These are phyloP conservation scores for Speleostelium caveatum DNA, from an alignment of 78 protist genomes.

Conservation along the genomic window DNA sequence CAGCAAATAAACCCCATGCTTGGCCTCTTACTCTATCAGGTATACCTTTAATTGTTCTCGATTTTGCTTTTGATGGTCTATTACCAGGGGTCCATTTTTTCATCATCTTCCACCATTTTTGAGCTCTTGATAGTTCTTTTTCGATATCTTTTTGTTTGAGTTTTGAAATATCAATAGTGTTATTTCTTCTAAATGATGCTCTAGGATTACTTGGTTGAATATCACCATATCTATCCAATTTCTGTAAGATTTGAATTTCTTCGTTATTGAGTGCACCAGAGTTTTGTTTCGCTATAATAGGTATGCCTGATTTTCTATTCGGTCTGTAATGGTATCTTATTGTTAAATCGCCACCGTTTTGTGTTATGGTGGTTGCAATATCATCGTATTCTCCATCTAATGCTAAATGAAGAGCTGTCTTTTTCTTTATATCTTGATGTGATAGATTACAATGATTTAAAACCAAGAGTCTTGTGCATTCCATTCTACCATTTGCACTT, in stretches of 20 bases:
- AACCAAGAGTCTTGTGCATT: constrained; percentile 36
- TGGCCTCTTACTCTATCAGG: constrained; percentile 51
- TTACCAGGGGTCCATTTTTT: constrained; percentile 5
- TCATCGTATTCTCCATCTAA: constrained; percentile 27
- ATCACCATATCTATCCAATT: constrained; percentile 54
- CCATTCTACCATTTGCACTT: constrained; percentile 44
- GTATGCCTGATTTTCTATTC: not conserved
- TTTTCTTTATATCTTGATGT: not conserved
- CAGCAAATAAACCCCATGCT: constrained; percentile 30
- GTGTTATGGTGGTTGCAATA: constrained; percentile 35
- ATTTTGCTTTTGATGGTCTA: constrained; percentile 12
- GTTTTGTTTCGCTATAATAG: not conserved
- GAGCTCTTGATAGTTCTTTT: constrained; percentile 29
- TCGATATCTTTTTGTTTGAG: constrained; percentile 22
- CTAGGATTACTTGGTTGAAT: not conserved
- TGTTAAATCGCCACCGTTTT: constrained; percentile 34
- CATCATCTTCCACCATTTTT: constrained; percentile 38
- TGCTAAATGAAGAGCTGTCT: constrained; percentile 64
- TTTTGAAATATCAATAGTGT: not conserved
- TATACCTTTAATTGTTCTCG: constrained; percentile 55
- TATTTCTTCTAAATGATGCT: not conserved
- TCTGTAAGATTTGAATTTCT: constrained; percentile 22
- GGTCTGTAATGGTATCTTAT: constrained; percentile 46
- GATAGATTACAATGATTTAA: not conserved
- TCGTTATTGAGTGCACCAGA: not conserved